A percentile compares a stretch with the other conserved stretches of the same genome.
phyloP scores from a whole-genome alignment of 192 early-diverging fungal genomes.

The Umbelopsis sp. region DNA sequence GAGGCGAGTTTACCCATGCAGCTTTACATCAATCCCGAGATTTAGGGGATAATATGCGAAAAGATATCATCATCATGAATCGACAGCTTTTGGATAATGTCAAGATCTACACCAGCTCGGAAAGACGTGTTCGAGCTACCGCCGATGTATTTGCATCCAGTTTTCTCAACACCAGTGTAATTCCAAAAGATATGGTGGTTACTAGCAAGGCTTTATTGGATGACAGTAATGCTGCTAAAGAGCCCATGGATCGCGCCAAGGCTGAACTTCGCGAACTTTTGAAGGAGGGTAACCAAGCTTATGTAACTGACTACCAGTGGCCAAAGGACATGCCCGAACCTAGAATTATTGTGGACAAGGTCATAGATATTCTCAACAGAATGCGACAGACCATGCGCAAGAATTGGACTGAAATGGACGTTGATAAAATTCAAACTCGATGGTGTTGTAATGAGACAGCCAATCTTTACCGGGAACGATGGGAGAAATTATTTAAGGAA shows the following conservation, averaged over 20 bases:
- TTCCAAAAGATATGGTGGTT: conserved; percentile 63
- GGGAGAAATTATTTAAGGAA: conserved; percentile 95
- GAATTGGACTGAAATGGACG: conserved; percentile 65
- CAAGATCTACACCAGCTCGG: conserved; percentile 81
- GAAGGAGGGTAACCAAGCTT: conserved; percentile 34
- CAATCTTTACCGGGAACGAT: conserved; percentile 85
- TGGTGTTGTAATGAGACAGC: conserved; percentile 95
- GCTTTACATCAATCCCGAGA: conserved; percentile 89
- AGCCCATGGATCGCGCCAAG: conserved; percentile 90
- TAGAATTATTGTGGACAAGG: conserved; percentile 57
- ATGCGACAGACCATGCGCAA: conserved; percentile 75
- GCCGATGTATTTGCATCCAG: conserved; percentile 68
- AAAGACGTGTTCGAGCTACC: conserved; percentile 88
- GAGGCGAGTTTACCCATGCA: conserved; percentile 94
- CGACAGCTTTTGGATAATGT: conserved; percentile 84
- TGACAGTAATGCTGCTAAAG: conserved; percentile 93
- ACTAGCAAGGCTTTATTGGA: conserved; percentile 93
- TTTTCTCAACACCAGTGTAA: conserved; percentile 61
- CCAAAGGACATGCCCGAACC: conserved; percentile 42
- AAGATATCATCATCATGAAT: conserved; percentile 91
- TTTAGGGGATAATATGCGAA: conserved; percentile 88
- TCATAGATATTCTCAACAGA: conserved; percentile 66
- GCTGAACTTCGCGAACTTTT: conserved; percentile 57
- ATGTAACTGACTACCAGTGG: conserved; percentile 39
- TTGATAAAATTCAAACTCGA: conserved; percentile 63